A percentile compares a stretch with the other conserved stretches of the same genome.
Evolutionary conservation across 75 land plant genomes (phyloP).

Genomic region (Chamaecyparis obtusa): DNA sequence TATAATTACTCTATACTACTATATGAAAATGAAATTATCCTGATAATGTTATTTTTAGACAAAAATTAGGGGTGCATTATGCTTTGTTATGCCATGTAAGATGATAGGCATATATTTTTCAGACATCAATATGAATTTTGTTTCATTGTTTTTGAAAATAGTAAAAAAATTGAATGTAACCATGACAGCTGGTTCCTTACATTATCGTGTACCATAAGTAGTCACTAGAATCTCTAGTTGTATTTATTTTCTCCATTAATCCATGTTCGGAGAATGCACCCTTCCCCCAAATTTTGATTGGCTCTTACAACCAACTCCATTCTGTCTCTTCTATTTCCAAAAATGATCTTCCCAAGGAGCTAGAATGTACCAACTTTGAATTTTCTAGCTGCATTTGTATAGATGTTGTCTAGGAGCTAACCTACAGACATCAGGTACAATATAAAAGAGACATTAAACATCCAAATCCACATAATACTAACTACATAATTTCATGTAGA

Average conservation of each 20-base stretch:
- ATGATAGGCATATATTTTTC: too few species aligned
- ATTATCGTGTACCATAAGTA: too few species aligned
- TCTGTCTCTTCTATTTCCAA: too few species aligned
- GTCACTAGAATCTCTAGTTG: too few species aligned
- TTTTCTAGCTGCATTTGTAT: slow-evolving; percentile 18
- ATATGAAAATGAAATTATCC: not conserved
- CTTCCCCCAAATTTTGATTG: too few species aligned
- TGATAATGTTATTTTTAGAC: not conserved
- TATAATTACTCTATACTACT: not conserved
- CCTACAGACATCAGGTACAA: too few species aligned
- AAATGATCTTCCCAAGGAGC: not conserved
- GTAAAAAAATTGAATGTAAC: slow-evolving; percentile 3
- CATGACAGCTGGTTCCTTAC: slow-evolving; percentile 44
- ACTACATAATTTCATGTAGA: not conserved
- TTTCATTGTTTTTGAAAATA: not conserved
- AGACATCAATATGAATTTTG: too few species aligned
- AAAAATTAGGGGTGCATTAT: not conserved
- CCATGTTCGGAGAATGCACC: too few species aligned
- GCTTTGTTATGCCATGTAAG: too few species aligned
- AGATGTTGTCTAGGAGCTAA: slow-evolving; percentile 38
- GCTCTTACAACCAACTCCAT: too few species aligned
- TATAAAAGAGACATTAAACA: not conserved
- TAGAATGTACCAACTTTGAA: slow-evolving; percentile 13
- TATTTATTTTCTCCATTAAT: too few species aligned
- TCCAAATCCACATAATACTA: not conserved